Conservation (phyloP, 2,329 filamentous ascomycete species). For the Nothophaeocryptopus gaeumannii region DNA sequence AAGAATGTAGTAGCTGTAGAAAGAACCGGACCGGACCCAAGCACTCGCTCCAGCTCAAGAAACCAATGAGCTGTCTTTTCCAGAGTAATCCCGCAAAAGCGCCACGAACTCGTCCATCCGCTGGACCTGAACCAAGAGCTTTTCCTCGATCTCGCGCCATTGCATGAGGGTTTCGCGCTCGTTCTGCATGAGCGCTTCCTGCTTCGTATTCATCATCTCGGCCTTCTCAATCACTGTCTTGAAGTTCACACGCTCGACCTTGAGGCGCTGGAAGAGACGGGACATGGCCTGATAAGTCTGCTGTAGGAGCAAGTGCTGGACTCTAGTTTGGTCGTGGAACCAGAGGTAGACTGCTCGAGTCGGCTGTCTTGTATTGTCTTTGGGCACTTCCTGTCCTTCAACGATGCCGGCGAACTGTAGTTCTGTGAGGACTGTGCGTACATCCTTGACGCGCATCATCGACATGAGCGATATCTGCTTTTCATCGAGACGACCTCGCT, state of each 20-base stretch:
- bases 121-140: constrained; percentile 73
- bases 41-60: constrained; percentile 15
- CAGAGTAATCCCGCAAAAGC: constrained; percentile 61
- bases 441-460: constrained; percentile 79
- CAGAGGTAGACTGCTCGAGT: constrained; percentile 86
- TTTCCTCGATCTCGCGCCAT: constrained; percentile 62
- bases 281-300: constrained; percentile 88
- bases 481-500: constrained; percentile 92
- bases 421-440: constrained; percentile 77
- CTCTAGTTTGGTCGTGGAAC: constrained; percentile 79
- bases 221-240: constrained; percentile 74
- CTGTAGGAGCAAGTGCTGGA: constrained; percentile 68
- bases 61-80: constrained; percentile 27
- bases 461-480: constrained; percentile 78
- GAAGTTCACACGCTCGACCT: constrained; percentile 69
- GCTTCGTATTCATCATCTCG: constrained; percentile 79
- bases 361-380: constrained; percentile 76
- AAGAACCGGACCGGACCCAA: not conserved
- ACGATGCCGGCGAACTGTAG: constrained; percentile 85
- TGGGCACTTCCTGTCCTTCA: constrained; percentile 90
- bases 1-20: not conserved
- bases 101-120: constrained; percentile 77
- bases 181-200: constrained; percentile 71
- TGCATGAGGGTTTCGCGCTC: constrained; percentile 68
- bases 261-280: constrained; percentile 75